phyloP scores from a whole-genome alignment of 371 early-diverging fungal species.

The Zancudomyces culisetae region DNA sequence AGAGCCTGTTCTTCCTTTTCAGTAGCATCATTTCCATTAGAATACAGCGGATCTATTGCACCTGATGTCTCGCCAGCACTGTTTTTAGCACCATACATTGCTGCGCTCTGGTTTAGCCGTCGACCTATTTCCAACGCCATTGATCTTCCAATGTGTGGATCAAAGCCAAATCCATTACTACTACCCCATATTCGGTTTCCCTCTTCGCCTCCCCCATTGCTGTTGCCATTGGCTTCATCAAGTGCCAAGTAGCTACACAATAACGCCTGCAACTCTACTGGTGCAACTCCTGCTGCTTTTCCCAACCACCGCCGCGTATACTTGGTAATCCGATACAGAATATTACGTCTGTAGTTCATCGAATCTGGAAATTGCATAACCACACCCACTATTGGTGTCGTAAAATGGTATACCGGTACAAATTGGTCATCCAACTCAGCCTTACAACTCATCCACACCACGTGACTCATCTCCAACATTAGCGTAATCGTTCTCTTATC shows the following conservation, averaged over 20 bases:
- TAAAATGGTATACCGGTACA: conserved; percentile 50
- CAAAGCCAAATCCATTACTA: conserved; percentile 26
- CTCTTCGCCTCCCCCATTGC: conserved; percentile 25
- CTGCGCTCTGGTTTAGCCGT: conserved; percentile 7
- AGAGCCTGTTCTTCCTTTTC: neutral
- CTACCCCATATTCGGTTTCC: too few relatives aligned
- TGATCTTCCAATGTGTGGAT: conserved; percentile 49
- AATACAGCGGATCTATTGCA: neutral
- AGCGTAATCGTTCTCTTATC: conserved; percentile 39
- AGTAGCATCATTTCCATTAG: neutral
- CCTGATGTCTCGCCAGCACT: conserved; percentile 1
- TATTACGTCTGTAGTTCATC: conserved; percentile 44
- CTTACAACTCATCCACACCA: conserved; percentile 62
- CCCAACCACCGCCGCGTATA: conserved; percentile 47
- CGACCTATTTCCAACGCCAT: conserved; percentile 53
- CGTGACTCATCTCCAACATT: conserved; percentile 50
- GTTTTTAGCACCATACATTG: too few relatives aligned
- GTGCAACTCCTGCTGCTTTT: conserved; percentile 14
- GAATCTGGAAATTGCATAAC: conserved; percentile 60
- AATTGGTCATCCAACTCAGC: conserved; percentile 64
- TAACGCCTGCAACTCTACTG: conserved; percentile 40
- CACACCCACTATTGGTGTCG: conserved; percentile 36
- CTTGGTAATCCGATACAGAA: conserved; percentile 40
- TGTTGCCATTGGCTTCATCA: conserved; percentile 24
- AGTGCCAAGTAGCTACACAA: conserved; percentile 45